Evolutionary conservation across 2,329 filamentous ascomycete genomes (phyloP).

Genomic region (Calonectria montana): DNA sequence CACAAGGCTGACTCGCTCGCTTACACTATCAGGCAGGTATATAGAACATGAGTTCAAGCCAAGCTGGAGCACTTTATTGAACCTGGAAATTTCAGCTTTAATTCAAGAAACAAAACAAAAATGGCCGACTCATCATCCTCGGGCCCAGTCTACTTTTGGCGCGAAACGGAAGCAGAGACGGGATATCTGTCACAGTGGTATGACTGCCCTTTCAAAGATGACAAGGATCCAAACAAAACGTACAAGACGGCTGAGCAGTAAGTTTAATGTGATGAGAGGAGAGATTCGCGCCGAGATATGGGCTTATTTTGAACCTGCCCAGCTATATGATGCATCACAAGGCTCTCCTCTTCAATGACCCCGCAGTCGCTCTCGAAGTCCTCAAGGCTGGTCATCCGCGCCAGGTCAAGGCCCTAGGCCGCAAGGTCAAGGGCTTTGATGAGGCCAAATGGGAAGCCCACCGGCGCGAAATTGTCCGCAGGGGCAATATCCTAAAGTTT

Average conservation of each 20-base stretch:
- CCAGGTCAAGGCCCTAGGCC: constrained; percentile 64
- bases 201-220: constrained; percentile 58
- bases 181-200: constrained; percentile 76
- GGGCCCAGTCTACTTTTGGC: constrained; percentile 59
- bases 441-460: constrained; percentile 62
- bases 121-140: constrained; percentile 28
- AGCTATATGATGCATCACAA: constrained; percentile 69
- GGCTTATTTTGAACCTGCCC: neutral
- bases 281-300: neutral
- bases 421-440: constrained; percentile 65
- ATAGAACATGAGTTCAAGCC: constrained; percentile 7
- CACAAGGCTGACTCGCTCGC: constrained; percentile 22
- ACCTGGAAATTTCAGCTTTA: neutral
- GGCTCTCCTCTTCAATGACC: constrained; percentile 61
- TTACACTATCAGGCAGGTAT: neutral
- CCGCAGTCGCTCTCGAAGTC: constrained; percentile 57
- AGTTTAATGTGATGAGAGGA: constrained; percentile 7
- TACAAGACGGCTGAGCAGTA: constrained; percentile 66
- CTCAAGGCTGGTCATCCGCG: constrained; percentile 59
- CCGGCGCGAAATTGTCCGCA: constrained; percentile 65
- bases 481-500: constrained; percentile 71
- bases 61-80: neutral
- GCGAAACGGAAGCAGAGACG: constrained; percentile 56
- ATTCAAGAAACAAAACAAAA: neutral
- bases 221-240: constrained; percentile 46